Evolutionary conservation across 2,329 filamentous ascomycete species (phyloP).

Genomic region (Diaporthe citriasiana): DNA sequence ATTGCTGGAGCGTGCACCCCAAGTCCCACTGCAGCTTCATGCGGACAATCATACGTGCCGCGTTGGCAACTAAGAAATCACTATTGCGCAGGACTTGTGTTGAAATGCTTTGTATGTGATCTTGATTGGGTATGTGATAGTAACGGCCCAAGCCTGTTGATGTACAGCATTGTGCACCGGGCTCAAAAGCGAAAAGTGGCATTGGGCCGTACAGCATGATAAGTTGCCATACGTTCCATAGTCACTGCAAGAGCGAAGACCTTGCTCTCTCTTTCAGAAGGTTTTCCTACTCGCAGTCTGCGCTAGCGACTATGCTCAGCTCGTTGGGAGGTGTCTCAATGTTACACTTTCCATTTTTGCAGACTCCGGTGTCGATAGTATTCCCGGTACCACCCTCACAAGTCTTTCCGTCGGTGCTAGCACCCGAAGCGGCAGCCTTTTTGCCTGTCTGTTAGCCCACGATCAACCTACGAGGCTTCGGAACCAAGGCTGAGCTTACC

Average conservation of each 20-base stretch:
- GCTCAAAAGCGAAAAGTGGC: too few species aligned
- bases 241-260: neutral
- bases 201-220: too few species aligned
- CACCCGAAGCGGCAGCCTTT: neutral
- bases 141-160: neutral
- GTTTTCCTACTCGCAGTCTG: neutral
- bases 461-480: neutral
- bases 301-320: slow-evolving; percentile 7
- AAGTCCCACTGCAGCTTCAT: neutral
- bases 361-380: neutral
- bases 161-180: neutral
- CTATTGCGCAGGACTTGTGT: neutral
- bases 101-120: neutral
- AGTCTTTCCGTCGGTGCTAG: neutral
- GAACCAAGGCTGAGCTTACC: neutral
- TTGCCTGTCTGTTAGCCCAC: neutral
- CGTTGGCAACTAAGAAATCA: neutral
- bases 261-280: neutral
- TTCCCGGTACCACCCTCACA: slow-evolving; percentile 1
- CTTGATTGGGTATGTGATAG: neutral
- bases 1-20: neutral
- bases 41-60: neutral
- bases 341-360: slow-evolving; percentile 7
- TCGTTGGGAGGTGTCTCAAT: slow-evolving; percentile 14
- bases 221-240: neutral